These are phyloP conservation scores for Polyporus arcularius DNA, from an alignment of 768 basidiomycete genomes.

Conservation along the genomic window DNA sequence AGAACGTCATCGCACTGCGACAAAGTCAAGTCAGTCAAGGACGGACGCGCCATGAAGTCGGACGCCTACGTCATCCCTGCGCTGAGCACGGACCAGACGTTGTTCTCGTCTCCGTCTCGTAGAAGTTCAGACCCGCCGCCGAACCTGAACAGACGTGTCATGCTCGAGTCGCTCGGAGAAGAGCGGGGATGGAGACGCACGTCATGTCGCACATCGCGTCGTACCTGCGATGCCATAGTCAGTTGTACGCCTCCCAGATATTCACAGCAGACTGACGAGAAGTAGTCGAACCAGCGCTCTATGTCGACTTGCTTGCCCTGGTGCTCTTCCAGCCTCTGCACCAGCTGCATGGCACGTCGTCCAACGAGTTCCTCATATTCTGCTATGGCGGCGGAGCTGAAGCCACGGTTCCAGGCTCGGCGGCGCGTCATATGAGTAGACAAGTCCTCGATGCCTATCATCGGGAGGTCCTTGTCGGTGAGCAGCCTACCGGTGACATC, in stretches of 20 bases:
- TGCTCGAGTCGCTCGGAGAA: background rate
- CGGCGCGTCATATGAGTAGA: conserved; percentile 47
- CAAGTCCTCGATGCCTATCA: conserved; percentile 6
- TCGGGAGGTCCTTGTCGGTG: conserved; percentile 11
- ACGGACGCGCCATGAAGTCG: background rate
- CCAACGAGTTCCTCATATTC: conserved; percentile 45
- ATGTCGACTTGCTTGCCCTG: conserved; percentile 29
- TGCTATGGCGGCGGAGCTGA: conserved; percentile 46
- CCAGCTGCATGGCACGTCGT: conserved; percentile 41
- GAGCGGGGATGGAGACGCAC: conserved; percentile 19
- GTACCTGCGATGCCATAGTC: conserved; percentile 27
- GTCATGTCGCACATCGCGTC: conserved; percentile 46
- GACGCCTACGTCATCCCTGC: conserved; percentile 43
- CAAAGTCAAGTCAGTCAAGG: background rate
- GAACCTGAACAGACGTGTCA: conserved; percentile 31
- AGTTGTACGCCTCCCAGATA: background rate
- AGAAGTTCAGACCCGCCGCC: conserved; percentile 39
- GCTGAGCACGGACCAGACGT: conserved; percentile 46
- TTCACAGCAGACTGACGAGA: conserved; percentile 33
- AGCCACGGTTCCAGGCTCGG: conserved; percentile 49
- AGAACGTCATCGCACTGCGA: conserved; percentile 1
- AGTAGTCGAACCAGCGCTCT: conserved; percentile 40
- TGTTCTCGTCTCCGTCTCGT: conserved; percentile 36
- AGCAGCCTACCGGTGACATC: background rate
- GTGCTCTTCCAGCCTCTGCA: conserved; percentile 34